Evolutionary conservation across 148 eudicot genomes (phyloP).

Genomic region (Fagopyrum esculentum): DNA sequence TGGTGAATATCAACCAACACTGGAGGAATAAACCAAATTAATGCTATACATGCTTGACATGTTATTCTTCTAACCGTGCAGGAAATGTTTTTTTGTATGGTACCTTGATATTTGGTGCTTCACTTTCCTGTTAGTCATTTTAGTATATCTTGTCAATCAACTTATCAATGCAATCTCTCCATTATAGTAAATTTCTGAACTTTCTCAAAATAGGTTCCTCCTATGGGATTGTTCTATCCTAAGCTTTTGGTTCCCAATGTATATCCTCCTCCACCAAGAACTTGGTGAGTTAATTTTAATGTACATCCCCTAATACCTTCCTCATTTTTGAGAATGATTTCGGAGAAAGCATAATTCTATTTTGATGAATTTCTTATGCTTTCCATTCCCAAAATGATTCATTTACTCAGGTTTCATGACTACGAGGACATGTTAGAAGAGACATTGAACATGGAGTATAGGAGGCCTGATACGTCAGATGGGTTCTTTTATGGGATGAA

Average conservation of each 20-base stretch:
- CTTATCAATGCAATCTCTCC: neutral
- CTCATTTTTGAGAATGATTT: neutral
- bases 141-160: neutral
- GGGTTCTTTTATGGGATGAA: slow-evolving; percentile 48
- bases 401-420: slow-evolving; percentile 66
- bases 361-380: slow-evolving; percentile 5
- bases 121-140: neutral
- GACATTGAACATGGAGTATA: slow-evolving; percentile 61
- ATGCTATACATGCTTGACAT: neutral
- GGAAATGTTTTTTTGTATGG: neutral
- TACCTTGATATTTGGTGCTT: slow-evolving; percentile 1
- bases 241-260: slow-evolving; percentile 93
- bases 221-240: slow-evolving; percentile 97
- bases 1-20: neutral
- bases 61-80: neutral
- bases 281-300: slow-evolving; percentile 45
- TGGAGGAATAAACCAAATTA: neutral
- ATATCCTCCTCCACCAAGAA: slow-evolving; percentile 93
- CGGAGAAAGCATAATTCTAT: neutral
- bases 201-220: slow-evolving; percentile 61
- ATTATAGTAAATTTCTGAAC: neutral
- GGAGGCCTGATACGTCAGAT: slow-evolving; percentile 68
- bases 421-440: slow-evolving; percentile 96
- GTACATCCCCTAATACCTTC: neutral
- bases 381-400: neutral